Base-by-base conservation (phyloP, 2,329 filamentous ascomycete species). In the Arthrinium puccinioides region DNA sequence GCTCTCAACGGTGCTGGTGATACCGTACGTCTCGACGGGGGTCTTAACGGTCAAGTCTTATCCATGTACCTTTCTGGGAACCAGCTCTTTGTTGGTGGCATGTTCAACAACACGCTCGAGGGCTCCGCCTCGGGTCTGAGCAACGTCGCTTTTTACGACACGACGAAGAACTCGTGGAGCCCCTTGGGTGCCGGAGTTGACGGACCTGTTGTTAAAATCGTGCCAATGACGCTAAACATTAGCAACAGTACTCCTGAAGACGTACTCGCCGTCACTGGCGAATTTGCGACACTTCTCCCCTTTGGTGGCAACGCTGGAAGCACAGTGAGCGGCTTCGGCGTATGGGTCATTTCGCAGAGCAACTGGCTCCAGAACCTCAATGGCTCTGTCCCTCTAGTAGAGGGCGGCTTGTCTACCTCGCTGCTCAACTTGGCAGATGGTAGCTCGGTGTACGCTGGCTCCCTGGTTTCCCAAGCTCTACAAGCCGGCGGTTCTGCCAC, bases 281-380 rank as follows among this genome's bases (percentile, higher is more conserved):
- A 78, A 42, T 98, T 98, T 58, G 72, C 75, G 13, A 67, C 79
- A 37, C 77, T 95, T 43, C 72, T 82, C 20, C 74, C 72, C 0
- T 90, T 87, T 49, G 77, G 67, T 24, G 68, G 69, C 45, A 81
- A 81, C 46, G 59, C 70, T 6, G 73, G 78, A 9, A 70, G 81
- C 20, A 52, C 72, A 8, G 84, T 80, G 1, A 62, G 77, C 35
- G 88, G 89, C 3, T 87, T 98, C 52, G 90, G 87, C 11, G 70
- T 97, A 25, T 98, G 92, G 92, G 82, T 97, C 7, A 86, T 86
- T 4, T 94, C 88, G 4, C 70, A 74, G 44, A 73, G 71, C 40
- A 92, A 92, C 55, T 98, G 92, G 92, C 69, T 98, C 13, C 79
- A 87, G 54, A 92, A 94, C 48, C 64, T 96, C 14, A 60, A 79